phyloP scores from a whole-genome alignment of 2,329 filamentous ascomycete genomes.

The Pseudogymnoascus sp. region DNA sequence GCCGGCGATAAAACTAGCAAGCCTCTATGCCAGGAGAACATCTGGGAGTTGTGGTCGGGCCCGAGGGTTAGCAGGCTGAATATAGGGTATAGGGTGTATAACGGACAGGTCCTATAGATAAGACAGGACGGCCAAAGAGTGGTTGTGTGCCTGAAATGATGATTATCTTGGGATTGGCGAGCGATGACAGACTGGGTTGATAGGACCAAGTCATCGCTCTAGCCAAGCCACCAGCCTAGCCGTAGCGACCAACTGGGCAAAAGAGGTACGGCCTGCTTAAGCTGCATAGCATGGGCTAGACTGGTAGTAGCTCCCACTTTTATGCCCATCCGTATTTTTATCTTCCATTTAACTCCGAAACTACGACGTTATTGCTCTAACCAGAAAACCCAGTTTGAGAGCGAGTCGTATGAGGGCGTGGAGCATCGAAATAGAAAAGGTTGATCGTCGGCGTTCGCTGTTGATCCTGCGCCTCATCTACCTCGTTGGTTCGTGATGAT shows the following conservation, averaged over 20 bases:
- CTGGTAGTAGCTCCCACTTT: conserved; percentile 1
- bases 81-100: not conserved
- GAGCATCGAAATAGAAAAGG: not conserved
- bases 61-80: not conserved
- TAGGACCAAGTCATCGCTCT: conserved; percentile 4
- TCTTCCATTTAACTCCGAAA: not conserved
- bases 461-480: conserved; percentile 4
- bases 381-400: not conserved
- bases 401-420: not conserved
- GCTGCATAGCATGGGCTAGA: not conserved
- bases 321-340: not conserved
- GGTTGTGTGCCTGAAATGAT: conserved; percentile 4
- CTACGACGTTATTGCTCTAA: not conserved
- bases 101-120: not conserved
- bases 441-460: not conserved
- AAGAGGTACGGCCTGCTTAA: not conserved
- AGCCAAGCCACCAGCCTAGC: conserved; percentile 6
- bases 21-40: not conserved
- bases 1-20: not conserved
- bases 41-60: not conserved
- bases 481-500: not conserved
- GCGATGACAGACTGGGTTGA: conserved; percentile 7
- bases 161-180: conserved; percentile 6
- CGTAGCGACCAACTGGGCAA: not conserved
- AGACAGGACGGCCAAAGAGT: not conserved